Evolutionary conservation across 495 filamentous ascomycete genomes (phyloP).

Genomic region (Sordaria brevicollis): DNA sequence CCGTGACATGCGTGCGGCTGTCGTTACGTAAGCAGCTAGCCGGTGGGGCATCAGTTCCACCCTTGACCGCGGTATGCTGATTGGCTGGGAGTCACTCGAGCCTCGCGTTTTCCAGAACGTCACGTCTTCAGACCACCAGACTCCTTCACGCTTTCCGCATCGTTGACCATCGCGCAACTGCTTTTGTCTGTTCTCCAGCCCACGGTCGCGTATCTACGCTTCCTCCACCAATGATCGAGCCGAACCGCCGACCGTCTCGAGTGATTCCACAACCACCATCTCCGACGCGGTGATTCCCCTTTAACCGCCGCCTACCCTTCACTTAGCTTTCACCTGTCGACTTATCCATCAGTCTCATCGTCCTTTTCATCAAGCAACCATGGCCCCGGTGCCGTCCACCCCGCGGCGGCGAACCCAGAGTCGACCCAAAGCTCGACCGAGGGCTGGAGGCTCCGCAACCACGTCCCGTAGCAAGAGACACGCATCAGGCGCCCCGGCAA

Average conservation of each 20-base stretch:
- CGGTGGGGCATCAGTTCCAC: not conserved
- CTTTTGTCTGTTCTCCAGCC: conserved; percentile 6
- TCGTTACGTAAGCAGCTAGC: conserved; percentile 10
- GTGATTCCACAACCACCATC: conserved; percentile 13
- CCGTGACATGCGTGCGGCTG: not conserved
- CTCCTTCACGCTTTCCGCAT: conserved; percentile 11
- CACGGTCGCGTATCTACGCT: conserved; percentile 9
- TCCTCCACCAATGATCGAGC: conserved; percentile 8
- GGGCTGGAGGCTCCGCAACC: conserved; percentile 26
- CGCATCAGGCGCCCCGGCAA: conserved; percentile 29
- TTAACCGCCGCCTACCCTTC: not conserved
- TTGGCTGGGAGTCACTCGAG: conserved; percentile 2
- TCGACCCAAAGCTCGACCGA: conserved; percentile 34
- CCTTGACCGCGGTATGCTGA: not conserved
- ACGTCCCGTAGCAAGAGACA: conserved; percentile 30
- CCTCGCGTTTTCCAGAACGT: conserved; percentile 26
- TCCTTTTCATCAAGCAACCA: conserved; percentile 9
- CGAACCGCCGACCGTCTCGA: conserved; percentile 5
- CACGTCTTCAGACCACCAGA: conserved; percentile 18
- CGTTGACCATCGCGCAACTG: conserved; percentile 12
- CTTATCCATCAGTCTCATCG: not conserved
- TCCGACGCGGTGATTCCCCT: conserved; percentile 4
- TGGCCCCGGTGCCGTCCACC: conserved; percentile 35
- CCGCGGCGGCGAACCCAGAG: conserved; percentile 28
- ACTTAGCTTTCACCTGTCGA: not conserved